Evolutionary conservation across 2,329 filamentous ascomycete species (phyloP), one percentile per base, ranked within the genome.

Genomic region (Xylaria sp.): DNA sequence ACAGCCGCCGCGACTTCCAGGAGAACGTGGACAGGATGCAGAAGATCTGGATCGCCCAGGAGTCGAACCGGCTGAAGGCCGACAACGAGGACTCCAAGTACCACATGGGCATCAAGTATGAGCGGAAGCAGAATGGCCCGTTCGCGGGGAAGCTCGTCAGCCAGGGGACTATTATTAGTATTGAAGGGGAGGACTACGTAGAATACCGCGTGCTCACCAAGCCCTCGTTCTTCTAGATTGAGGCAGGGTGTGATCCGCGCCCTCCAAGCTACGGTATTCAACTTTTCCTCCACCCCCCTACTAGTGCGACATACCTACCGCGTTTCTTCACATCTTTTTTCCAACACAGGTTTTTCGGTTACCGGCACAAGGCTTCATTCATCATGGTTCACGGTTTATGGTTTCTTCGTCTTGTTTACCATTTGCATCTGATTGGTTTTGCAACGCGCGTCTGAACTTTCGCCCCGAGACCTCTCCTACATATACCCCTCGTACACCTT

Each of bases 141-240:
- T 86, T 87, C 54, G 74, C 78, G 57, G 84, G 84, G 20, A 85
- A 86, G 66, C 77, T 87, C n/a, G 83, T 85, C 24, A 84, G 81
- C 43, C 78, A 83, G 55, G 81, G 84, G 4, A 79, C 78, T 8
- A 83, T 87, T 19, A 78, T 87, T 62, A 85, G 74, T 44, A 87
- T 88, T 54, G 83, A 87, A 54, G 85, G 84, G 19, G 84, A 87
- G 65, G 85, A 87, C 58, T 88, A 84, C 56, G 83, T 88, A 29
- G 85, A 87, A 66, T 87, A 87, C 59, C 78, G 84, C 1, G 82
- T 88, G 1, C 76, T 88, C 21, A 86, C 81, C 1, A 87, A 85
- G 70, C 83, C 83, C 0, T 80, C 76, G 0, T 87, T 87, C 63
- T 86, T 84, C 59, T 85, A 67, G 65, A 13, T n/a, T n/a, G n/a